A percentile compares a stretch with the other conserved stretches of the same genome.
phyloP scores from a whole-genome alignment of 176 grass and related monocot genomes.

The Oryza officinalis region DNA sequence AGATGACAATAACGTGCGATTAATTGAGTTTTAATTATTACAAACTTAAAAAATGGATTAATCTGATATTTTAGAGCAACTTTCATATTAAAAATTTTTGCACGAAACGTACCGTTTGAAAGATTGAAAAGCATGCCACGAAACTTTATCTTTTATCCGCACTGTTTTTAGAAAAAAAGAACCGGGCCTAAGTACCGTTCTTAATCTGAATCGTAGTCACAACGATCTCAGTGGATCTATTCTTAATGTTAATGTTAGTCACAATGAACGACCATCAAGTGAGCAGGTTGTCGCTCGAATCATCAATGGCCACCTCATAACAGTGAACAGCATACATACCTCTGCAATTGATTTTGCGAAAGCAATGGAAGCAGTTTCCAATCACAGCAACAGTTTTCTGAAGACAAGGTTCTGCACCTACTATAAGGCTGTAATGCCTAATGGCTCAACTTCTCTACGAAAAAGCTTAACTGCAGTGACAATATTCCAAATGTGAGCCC shows the following conservation, averaged over 20 bases:
- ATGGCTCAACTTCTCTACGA: constrained; percentile 55
- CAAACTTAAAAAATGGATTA: too few relatives aligned
- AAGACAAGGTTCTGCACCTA: constrained; percentile 88
- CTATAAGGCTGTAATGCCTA: constrained; percentile 80
- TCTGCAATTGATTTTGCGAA: constrained; percentile 55
- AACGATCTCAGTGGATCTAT: constrained; percentile 56
- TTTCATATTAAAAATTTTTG: too few relatives aligned
- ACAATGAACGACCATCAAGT: constrained; percentile 31
- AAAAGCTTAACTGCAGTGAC: constrained; percentile 70
- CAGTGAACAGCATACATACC: constrained; percentile 69
- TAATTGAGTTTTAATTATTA: too few relatives aligned
- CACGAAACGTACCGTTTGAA: too few relatives aligned
- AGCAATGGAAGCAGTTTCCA: constrained; percentile 43
- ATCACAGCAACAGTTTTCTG: constrained; percentile 52
- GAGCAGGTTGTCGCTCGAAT: constrained; percentile 39
- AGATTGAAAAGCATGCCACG: too few relatives aligned
- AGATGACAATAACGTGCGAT: too few relatives aligned
- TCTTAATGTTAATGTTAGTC: constrained; percentile 1
- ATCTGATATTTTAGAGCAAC: too few relatives aligned
- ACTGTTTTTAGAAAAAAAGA: too few relatives aligned
- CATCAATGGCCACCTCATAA: constrained; percentile 43
- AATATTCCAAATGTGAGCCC: constrained; percentile 68
- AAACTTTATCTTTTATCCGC: too few relatives aligned
- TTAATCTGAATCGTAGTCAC: constrained; percentile 72
- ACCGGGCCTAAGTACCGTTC: too few relatives aligned